These are phyloP conservation scores for Gautieria morchelliformis DNA, from an alignment of 768 basidiomycete genomes.

Conservation along the genomic window DNA sequence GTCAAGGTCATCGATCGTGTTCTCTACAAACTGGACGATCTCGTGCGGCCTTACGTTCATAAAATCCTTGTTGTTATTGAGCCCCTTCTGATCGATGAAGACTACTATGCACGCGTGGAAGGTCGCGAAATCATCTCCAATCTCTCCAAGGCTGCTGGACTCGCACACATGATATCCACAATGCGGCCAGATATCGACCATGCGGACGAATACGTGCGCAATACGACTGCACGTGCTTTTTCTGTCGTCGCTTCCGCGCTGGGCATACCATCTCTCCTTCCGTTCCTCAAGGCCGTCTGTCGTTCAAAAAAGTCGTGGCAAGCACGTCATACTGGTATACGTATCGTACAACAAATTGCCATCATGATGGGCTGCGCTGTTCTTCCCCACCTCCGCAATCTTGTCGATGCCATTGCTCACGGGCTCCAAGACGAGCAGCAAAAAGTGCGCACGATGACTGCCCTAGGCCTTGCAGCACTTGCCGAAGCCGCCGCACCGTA, in stretches of 20 bases:
- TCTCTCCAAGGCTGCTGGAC: constrained; percentile 94
- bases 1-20: constrained; percentile 99
- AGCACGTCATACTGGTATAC: constrained; percentile 97
- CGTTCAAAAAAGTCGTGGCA: constrained; percentile 99
- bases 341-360: constrained; percentile 98
- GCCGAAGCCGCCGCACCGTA: constrained; percentile 98
- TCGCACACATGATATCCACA: constrained; percentile 99
- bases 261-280: constrained; percentile 93
- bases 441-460: constrained; percentile 95
- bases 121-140: constrained; percentile 99
- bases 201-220: constrained; percentile 97
- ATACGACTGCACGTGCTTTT: constrained; percentile 97
- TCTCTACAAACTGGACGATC: constrained; percentile 96
- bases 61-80: constrained; percentile 99
- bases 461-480: constrained; percentile 81
- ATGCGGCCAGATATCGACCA: constrained; percentile 99
- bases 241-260: constrained; percentile 98
- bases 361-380: constrained; percentile 99
- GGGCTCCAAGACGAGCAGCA: constrained; percentile 92
- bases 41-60: constrained; percentile 98
- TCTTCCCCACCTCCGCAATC: constrained; percentile 89
- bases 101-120: constrained; percentile 93
- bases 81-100: constrained; percentile 96
- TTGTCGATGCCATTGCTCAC: constrained; percentile 93
- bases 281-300: constrained; percentile 98